A percentile compares a stretch with the other conserved stretches of the same genome.
Evolutionary conservation across 768 basidiomycete species (phyloP).

Genomic region (Erythrobasidium yunnanense): DNA sequence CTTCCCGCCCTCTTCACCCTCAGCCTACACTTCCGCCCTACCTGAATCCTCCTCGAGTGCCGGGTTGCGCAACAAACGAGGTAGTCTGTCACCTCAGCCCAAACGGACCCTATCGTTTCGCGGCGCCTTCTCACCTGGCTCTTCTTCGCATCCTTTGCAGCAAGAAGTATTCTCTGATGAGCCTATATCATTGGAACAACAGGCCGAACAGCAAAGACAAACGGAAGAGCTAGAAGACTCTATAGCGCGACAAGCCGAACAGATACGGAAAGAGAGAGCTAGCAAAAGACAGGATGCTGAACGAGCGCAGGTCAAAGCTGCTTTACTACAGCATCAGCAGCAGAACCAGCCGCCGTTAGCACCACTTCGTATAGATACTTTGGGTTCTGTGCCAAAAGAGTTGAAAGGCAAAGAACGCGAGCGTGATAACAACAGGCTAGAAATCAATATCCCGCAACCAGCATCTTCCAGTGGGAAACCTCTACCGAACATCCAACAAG

Average conservation of each 20-base stretch:
- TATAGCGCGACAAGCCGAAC: conserved; percentile 26
- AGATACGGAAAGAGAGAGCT: conserved; percentile 27
- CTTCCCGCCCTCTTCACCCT: background rate
- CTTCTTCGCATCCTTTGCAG: too few relatives aligned
- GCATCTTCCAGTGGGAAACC: too few relatives aligned
- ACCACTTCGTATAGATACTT: too few relatives aligned
- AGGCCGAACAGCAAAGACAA: conserved; percentile 15
- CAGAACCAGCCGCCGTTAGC: too few relatives aligned
- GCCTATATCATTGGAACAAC: conserved; percentile 2
- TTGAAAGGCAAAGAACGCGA: conserved; percentile 12
- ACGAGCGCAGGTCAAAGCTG: conserved; percentile 23
- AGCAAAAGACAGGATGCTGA: background rate
- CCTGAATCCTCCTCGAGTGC: background rate
- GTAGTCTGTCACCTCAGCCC: conserved; percentile 4
- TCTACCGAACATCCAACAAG: too few relatives aligned
- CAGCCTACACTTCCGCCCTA: background rate
- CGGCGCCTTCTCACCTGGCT: background rate
- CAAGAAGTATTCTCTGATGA: background rate
- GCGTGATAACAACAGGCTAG: too few relatives aligned
- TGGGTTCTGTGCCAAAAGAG: too few relatives aligned
- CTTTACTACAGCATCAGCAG: too few relatives aligned
- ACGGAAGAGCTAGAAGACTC: conserved; percentile 26
- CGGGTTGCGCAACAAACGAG: background rate
- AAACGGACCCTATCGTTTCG: conserved; percentile 4
- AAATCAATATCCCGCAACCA: too few relatives aligned